Evolutionary conservation across 495 filamentous ascomycete species (phyloP).

Genomic region (Aspergillus nidulans): DNA sequence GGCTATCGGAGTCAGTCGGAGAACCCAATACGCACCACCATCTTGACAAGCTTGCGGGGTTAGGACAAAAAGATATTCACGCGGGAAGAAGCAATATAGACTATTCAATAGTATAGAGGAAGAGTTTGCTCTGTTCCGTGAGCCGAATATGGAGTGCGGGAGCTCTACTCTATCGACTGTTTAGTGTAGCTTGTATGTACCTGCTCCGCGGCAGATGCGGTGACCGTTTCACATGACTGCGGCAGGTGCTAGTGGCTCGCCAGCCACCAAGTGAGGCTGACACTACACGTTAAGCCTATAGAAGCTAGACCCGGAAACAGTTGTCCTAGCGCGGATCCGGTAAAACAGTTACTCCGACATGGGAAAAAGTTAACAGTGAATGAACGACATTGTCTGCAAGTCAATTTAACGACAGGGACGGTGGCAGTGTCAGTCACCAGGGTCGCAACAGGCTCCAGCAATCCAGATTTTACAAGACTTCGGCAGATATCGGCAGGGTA

Average conservation of each 20-base stretch:
- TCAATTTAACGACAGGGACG: background rate
- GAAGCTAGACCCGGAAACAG: background rate
- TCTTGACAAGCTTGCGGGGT: background rate
- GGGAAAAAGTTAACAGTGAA: background rate
- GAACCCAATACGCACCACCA: background rate
- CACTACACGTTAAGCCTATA: background rate
- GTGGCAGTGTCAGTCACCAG: background rate
- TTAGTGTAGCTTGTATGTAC: background rate
- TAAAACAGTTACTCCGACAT: background rate
- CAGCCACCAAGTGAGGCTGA: background rate
- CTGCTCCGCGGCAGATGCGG: background rate
- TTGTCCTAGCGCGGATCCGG: background rate
- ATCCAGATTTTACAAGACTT: background rate
- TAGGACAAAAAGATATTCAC: background rate
- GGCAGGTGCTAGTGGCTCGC: background rate
- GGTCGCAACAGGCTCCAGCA: background rate
- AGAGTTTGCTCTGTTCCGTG: background rate
- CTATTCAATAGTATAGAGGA: background rate
- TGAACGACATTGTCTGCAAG: background rate
- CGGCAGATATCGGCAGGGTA: background rate
- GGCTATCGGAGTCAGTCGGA: background rate
- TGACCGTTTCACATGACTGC: slow-evolving; percentile 9
- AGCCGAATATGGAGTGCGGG: background rate
- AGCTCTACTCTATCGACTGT: background rate
- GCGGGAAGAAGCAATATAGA: slow-evolving; percentile 8